Base-by-base conservation (phyloP, 2,329 filamentous ascomycete genomes). In the Septoria linicola region DNA sequence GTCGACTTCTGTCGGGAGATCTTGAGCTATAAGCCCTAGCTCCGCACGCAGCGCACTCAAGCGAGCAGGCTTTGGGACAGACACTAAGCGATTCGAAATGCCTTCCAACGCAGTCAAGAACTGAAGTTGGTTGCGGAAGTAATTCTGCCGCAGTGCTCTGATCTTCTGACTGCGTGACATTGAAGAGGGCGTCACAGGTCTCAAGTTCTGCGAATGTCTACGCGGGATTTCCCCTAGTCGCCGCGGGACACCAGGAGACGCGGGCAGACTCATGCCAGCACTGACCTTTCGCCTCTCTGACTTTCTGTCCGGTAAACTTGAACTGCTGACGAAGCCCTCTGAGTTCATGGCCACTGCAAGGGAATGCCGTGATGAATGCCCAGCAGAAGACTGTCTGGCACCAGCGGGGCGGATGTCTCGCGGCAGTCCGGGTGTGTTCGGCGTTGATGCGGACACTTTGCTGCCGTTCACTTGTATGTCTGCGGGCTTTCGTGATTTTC, bases 1-100 rank as follows among this genome's bases (percentile, higher is more conserved):
- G 63, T 93, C 88, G 13, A 93, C 84, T 69, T 93, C 88, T 3
- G 88, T 86, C 0, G 88, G 88, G 37, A 93, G 72, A 64, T 93
- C 88, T 63, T 89, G 87, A 2, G 84, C 85, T 56, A 93, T 88
- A 30, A 93, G 76, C 11, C 87, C 88, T 54, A 93, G 76, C 70
- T 93, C 88, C 2, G 88, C 89, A 51, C 88, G 80, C 39, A 93
- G 73, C 35, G 89, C 88, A 68, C 88, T 93, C 61, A 93, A 77
- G 25, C 88, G 82, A 34, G 88, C 88, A 27, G 84, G 82, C 66
- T 93, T 93, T 1, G 88, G 88, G 4, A 93, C 88, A 47, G 86
- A 79, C 4, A 93, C 87, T 37, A 93, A 73, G n/a, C 88, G 83
- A 65, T 89, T 91, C 2, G 88, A 93, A 46, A 93, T 92, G 59